Base-by-base conservation (phyloP, 1,139 yeast species). In the Debaryomyces fabryi region DNA sequence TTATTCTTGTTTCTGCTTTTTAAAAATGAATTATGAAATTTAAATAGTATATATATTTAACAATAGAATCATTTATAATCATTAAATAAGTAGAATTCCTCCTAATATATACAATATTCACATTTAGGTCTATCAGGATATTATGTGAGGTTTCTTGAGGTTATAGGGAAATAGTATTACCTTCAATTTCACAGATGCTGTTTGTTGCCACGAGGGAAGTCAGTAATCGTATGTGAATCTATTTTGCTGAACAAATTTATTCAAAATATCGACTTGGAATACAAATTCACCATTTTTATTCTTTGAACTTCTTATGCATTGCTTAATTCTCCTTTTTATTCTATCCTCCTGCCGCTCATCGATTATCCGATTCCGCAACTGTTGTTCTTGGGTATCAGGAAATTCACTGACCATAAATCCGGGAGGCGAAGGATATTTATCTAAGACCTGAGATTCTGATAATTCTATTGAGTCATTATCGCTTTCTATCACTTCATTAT, bases 391-490 rank as follows among this genome's bases (percentile, higher is more conserved):
- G 0, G 88, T 81, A 13, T 69, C 68, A 1, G 89, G 88, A 56
- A 85, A 85, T 50, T 82, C 88, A 38, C 84, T 74, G 39, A 76
- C 65, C 64, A 82, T 84, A 62, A 77, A 83, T 1, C 88, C 88
- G 2, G 87, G 87, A 1, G 89, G 89, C 3, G 86, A 79, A 44
- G 78, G 79, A 23, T 81, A 78, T 57, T 78, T 69, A 45, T 72
- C 76, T 55, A 62, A 69, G 6, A 69, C 53, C 54, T 72, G 76
- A 48, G 61, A 58, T 20, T 49, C 50, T 10, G 47, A 46, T 25
- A 46, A 42, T 24, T 45, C 45, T 36, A 41, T 24, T 12, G 45
- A 35, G 29, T 41, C 43, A 23, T 32, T 35, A 8, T 40, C 40
- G n/a, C 30, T 30, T 8, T 27, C 35, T n/a, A 34, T 39, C 34